phyloP scores from a whole-genome alignment of 345 rosid genomes.

The Sonneratia alba region DNA sequence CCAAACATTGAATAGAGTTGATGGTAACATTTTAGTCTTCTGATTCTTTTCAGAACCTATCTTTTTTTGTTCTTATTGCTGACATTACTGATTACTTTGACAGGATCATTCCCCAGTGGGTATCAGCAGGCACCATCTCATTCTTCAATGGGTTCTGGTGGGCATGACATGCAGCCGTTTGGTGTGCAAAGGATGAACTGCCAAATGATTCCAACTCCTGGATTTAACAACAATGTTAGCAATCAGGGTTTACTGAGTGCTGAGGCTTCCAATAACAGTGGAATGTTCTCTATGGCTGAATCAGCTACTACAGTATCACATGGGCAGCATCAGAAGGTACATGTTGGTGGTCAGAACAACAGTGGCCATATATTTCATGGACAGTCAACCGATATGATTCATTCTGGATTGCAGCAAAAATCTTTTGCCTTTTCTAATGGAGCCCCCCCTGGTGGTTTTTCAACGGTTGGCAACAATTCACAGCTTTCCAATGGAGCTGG shows the following conservation, averaged over 20 bases:
- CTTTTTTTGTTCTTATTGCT: constrained; percentile 7
- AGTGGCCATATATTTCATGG: constrained; percentile 61
- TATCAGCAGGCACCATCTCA: constrained; percentile 56
- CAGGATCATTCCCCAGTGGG: constrained; percentile 62
- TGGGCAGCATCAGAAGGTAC: constrained; percentile 64
- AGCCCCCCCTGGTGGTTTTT: constrained; percentile 49
- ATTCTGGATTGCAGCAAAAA: constrained; percentile 68
- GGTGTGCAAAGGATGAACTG: constrained; percentile 52
- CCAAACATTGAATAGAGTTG: constrained; percentile 37
- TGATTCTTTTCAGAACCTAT: constrained; percentile 4
- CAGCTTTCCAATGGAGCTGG: constrained; percentile 44
- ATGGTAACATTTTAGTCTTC: constrained; percentile 27
- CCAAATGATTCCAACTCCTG: constrained; percentile 97
- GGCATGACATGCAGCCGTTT: constrained; percentile 50
- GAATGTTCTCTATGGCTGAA: constrained; percentile 64
- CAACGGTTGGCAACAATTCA: constrained; percentile 44
- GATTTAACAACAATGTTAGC: constrained; percentile 40
- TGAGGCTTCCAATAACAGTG: constrained; percentile 53
- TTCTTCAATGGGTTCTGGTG: constrained; percentile 61
- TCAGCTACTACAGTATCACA: constrained; percentile 41
- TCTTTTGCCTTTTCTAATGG: constrained; percentile 55
- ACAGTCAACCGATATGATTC: constrained; percentile 49
- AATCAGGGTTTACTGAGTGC: constrained; percentile 49
- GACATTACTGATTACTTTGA: constrained; percentile 11
- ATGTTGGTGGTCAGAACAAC: constrained; percentile 45